A percentile compares a stretch with the other conserved stretches of the same genome.
These are phyloP conservation scores for Pisolithus marmoratus DNA, from an alignment of 768 basidiomycete species.

Conservation along the genomic window DNA sequence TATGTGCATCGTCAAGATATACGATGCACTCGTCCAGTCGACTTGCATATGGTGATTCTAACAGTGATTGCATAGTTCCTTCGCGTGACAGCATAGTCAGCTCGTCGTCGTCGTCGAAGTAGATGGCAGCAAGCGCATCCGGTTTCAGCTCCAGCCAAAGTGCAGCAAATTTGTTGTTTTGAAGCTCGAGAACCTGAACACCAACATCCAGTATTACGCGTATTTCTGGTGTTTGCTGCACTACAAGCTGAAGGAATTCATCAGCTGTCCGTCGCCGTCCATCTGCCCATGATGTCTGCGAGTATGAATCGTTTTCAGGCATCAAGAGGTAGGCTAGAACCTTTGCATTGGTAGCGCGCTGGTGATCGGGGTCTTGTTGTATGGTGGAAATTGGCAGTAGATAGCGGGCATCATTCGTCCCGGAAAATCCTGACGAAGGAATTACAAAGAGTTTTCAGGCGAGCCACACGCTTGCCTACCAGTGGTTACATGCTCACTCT, in stretches of 20 bases:
- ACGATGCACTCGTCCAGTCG: conserved; percentile 37
- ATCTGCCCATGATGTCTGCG: conserved; percentile 10
- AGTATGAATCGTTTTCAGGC: conserved; percentile 35
- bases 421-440: conserved; percentile 36
- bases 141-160: conserved; percentile 10
- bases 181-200: conserved; percentile 48
- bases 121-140: conserved; percentile 37
- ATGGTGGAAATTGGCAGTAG: conserved; percentile 14
- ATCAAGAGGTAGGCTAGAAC: conserved; percentile 20
- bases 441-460: no score
- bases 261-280: conserved; percentile 10
- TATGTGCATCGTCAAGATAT: conserved; percentile 51
- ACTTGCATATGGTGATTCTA: conserved; percentile 34
- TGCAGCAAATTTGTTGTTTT: conserved; percentile 34
- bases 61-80: conserved; percentile 30
- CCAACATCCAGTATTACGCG: conserved; percentile 49
- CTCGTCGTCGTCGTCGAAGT: conserved; percentile 33
- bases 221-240: conserved; percentile 28
- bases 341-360: conserved; percentile 40
- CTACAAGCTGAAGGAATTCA: conserved; percentile 28
- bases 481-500: conserved; percentile 13
- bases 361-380: conserved; percentile 29
- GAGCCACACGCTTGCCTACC: conserved; percentile 2
- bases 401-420: conserved; percentile 45
- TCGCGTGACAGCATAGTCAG: conserved; percentile 30